Evolutionary conservation across 2,329 filamentous ascomycete genomes (phyloP), one percentile per base, ranked within the genome.

Genomic region (Penicillium griseofulvum): DNA sequence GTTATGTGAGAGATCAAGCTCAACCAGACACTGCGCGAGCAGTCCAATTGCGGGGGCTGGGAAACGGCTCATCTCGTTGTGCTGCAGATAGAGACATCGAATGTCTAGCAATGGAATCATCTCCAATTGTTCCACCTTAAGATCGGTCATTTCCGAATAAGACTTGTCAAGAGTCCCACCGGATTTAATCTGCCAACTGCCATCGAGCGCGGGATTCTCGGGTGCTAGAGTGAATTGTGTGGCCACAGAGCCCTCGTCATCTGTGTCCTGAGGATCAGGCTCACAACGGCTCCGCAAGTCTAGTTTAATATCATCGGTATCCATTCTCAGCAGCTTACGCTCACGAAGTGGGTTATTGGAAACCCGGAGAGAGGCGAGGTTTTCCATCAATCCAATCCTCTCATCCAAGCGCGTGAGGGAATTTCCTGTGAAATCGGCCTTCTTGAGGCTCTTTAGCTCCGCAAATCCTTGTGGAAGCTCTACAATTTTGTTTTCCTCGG

Each of bases 321-420:
- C 82, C 76, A 95, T 89, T 0, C 84, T 88, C 14, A 92, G 79
- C 63, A 94, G 91, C 69, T 91, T 96, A 69, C 89, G 91, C 69
- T 97, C 91, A 14, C 89, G 83, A 14, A 99, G 77, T 0, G 94
- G 94, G 66, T 99, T 99, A n/a, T 91, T 91, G 41, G 86, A 87
- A 31, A 99, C 79, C 5, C 87, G 85, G 39, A 97, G 82, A 68
- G 87, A 87, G 19, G 85, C 81, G 10, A 99, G 76, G 42, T 76
- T 86, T 6, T 90, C 85, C 91, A 97, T 96, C 26, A 84, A 78
- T 5, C 87, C 88, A 55, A 97, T 84, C 60, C 86, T 86, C 0
- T 90, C 82, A 29, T 94, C 89, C 8, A 99, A 72, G 12, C 83
- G 78, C 2, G 84, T 85, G 45, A 99, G 85, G 60, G 94, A 86